These are phyloP conservation scores for Beauveria pseudobassiana DNA, from an alignment of 2,329 filamentous ascomycete genomes.

Conservation along the genomic window DNA sequence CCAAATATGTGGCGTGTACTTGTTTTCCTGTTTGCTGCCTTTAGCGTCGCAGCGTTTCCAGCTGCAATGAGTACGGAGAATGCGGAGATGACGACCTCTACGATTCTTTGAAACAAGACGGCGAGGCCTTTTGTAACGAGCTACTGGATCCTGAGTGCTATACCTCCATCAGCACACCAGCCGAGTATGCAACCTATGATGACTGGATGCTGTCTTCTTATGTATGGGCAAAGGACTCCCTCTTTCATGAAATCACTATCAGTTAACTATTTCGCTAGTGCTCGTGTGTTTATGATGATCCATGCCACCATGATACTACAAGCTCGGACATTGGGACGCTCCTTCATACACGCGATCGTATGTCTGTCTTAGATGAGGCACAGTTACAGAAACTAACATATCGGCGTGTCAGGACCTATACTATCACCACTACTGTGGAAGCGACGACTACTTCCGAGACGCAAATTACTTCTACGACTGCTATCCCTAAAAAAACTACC, in stretches of 20 bases:
- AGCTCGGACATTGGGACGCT: neutral
- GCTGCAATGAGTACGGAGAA: slow-evolving; percentile 12
- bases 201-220: slow-evolving; percentile 23
- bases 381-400: neutral
- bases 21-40: neutral
- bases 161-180: slow-evolving; percentile 18
- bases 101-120: slow-evolving; percentile 21
- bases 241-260: neutral
- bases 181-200: slow-evolving; percentile 22
- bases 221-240: slow-evolving; percentile 16
- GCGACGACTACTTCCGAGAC: too few species aligned
- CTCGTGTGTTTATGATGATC: slow-evolving; percentile 2
- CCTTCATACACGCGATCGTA: neutral
- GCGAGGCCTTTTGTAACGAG: slow-evolving; percentile 22
- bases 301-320: slow-evolving; percentile 3
- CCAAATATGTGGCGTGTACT: neutral
- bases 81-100: slow-evolving; percentile 25
- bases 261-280: neutral
- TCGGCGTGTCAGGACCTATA: neutral
- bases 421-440: neutral
- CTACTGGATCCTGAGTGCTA: slow-evolving; percentile 19
- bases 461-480: too few species aligned
- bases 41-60: slow-evolving; percentile 8
- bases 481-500: too few species aligned
- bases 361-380: neutral